These are phyloP conservation scores for Phlebopus sp. DNA, from an alignment of 1,284 basidiomycete genomes.

Conservation along the genomic window DNA sequence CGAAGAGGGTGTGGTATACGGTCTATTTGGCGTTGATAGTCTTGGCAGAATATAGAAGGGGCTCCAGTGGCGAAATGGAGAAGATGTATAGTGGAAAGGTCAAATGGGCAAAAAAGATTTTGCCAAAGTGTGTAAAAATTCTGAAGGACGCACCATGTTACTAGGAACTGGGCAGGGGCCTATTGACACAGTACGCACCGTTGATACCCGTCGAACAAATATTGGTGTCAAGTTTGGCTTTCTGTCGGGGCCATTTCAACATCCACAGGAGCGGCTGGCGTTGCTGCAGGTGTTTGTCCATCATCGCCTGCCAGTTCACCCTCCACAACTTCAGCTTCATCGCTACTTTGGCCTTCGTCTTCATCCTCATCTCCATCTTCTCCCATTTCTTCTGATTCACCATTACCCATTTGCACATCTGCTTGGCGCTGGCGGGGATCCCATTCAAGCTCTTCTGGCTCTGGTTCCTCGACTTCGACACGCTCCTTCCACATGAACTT, in stretches of 20 bases:
- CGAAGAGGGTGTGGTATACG: constrained; percentile 74
- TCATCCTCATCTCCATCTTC: constrained; percentile 43
- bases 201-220: background rate
- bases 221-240: constrained; percentile 1
- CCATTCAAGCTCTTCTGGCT: constrained; percentile 72
- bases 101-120: constrained; percentile 42
- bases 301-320: constrained; percentile 33
- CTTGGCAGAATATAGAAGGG: constrained; percentile 35
- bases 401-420: constrained; percentile 18
- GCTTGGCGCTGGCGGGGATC: constrained; percentile 44
- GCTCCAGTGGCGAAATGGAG: background rate
- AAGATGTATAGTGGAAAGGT: constrained; percentile 12
- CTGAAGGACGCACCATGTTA: constrained; percentile 51
- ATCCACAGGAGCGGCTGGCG: constrained; percentile 17
- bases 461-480: constrained; percentile 68
- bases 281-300: constrained; percentile 22
- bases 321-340: constrained; percentile 35
- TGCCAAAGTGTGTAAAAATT: constrained; percentile 36
- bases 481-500: constrained; percentile 76
- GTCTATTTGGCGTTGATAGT: constrained; percentile 57
- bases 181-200: background rate
- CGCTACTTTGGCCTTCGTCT: constrained; percentile 35
- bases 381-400: constrained; percentile 30
- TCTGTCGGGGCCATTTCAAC: constrained; percentile 22
- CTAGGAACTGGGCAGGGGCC: constrained; percentile 15